Evolutionary conservation across 2,329 filamentous ascomycete genomes (phyloP), one percentile per base, ranked within the genome.

Genomic region (Verticillium tricorpus): DNA sequence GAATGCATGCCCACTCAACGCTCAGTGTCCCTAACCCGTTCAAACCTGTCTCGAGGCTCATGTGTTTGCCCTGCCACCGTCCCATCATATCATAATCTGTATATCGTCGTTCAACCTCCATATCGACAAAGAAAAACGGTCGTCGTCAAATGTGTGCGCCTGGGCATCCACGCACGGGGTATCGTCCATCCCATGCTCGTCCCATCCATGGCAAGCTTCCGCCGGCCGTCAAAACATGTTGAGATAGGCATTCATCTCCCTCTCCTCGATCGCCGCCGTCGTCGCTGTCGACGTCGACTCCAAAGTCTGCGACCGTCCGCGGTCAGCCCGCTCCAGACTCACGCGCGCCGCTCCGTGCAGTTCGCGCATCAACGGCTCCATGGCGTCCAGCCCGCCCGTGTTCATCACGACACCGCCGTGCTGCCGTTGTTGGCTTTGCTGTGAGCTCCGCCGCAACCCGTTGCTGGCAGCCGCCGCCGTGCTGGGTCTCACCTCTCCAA

Each of bases 291-390:
- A 28, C 25, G 31, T 32, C 37, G 45, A 50, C 45, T 50, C 45
- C 45, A 50, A 14, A 22, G 45, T 50, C 19, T n/a, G 45, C 45
- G 45, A 50, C 45, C 45, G 17, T n/a, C 45, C 6, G 8, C 45
- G 45, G 19, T 50, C 45, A 8, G 45, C 11, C 31, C 54, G 40
- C 61, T 66, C 64, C 32, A 60, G 61, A 55, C 64, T 66, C 11
- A 66, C 59, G 28, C 64, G 40, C 55, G 64, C 60, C 17, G 63
- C 64, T 6, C 58, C 25, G n/a, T 63, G 61, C 11, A 81, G 67
- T 68, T 80, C 78, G 60, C 76, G 72, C 76, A 80, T 81, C 56
- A 81, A 64, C 9, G 78, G 77, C 68, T 80, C 78, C 25, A 81
- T 73, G 5, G 72, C 69, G 31, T 76, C 77, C 61, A 80, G 66